These are phyloP conservation scores for Orobanche coerulescens DNA, from an alignment of 257 asterid genomes.

Conservation along the genomic window DNA sequence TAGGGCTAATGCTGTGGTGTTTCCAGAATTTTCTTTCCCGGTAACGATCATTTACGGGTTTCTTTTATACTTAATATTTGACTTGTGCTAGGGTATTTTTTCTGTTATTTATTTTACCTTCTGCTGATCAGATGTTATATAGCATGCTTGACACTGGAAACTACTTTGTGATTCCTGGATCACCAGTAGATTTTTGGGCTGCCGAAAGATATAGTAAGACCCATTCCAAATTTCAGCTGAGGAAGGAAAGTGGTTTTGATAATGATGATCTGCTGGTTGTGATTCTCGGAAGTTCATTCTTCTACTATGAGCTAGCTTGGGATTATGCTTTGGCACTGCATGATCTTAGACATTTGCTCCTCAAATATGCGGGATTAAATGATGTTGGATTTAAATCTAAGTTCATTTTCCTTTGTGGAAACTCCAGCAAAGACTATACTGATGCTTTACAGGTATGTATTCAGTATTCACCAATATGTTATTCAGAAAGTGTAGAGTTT, in stretches of 20 bases:
- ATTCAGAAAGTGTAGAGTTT: background rate
- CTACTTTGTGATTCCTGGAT: constrained; percentile 96
- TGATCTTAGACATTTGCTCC: constrained; percentile 70
- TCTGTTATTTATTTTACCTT: constrained; percentile 30
- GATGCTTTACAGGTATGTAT: constrained; percentile 71
- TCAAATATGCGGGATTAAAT: constrained; percentile 54
- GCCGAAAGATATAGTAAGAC: constrained; percentile 76
- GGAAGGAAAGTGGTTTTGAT: constrained; percentile 68
- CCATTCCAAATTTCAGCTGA: constrained; percentile 66
- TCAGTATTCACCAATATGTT: constrained; percentile 12
- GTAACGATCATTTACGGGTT: constrained; percentile 35
- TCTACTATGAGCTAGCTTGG: constrained; percentile 71
- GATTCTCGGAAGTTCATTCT: constrained; percentile 83
- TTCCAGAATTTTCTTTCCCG: constrained; percentile 84
- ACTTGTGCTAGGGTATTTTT: constrained; percentile 18
- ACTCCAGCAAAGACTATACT: constrained; percentile 62
- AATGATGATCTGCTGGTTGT: constrained; percentile 68
- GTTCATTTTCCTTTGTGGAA: constrained; percentile 76
- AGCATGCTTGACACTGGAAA: constrained; percentile 94
- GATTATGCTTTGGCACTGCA: constrained; percentile 70
- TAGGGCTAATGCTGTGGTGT: constrained; percentile 84
- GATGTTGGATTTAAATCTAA: constrained; percentile 44
- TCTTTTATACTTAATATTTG: constrained; percentile 12
- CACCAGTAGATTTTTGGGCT: constrained; percentile 89
- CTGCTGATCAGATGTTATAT: constrained; percentile 81